Conservation (phyloP, 2,329 filamentous ascomycete genomes). For the Hypoxylon sp. region DNA sequence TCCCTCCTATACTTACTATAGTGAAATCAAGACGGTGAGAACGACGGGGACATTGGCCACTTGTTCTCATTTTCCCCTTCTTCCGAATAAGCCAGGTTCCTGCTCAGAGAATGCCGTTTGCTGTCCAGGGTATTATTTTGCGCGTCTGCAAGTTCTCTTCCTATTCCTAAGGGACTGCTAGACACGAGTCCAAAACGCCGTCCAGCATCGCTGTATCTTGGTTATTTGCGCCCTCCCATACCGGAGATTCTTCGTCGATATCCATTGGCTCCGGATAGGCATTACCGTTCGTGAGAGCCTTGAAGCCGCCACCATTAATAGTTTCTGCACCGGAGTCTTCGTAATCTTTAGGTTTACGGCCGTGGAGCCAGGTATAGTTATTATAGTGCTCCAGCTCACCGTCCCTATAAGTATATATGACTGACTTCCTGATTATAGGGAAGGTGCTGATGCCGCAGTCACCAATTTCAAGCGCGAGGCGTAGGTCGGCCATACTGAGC, state of each 20-base stretch:
- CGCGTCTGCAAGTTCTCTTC: background rate
- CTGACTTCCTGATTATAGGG: slow-evolving; percentile 79
- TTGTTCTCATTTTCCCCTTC: background rate
- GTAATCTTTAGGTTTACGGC: slow-evolving; percentile 51
- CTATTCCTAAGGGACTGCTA: slow-evolving; percentile 59
- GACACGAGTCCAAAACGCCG: slow-evolving; percentile 69
- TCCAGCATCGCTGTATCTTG: slow-evolving; percentile 69
- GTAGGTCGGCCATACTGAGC: slow-evolving; percentile 83
- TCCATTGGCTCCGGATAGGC: slow-evolving; percentile 70
- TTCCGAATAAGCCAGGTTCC: background rate
- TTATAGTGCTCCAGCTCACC: slow-evolving; percentile 79
- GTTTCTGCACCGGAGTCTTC: slow-evolving; percentile 55
- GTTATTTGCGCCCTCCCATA: slow-evolving; percentile 73
- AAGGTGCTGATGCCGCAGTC: slow-evolving; percentile 84
- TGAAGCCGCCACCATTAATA: slow-evolving; percentile 53
- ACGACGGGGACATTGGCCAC: background rate
- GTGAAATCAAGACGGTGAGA: background rate
- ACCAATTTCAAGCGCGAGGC: slow-evolving; percentile 81
- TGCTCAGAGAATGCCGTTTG: background rate
- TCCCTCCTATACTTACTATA: background rate
- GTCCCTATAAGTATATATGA: slow-evolving; percentile 80
- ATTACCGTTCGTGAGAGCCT: slow-evolving; percentile 64
- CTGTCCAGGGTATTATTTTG: background rate
- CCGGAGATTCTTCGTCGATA: slow-evolving; percentile 65
- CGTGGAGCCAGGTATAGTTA: slow-evolving; percentile 70